Percentiles rank a stretch among this genome's conserved stretches.
These are phyloP conservation scores for Aspergillus carlsbadensis DNA, from an alignment of 495 filamentous ascomycete genomes.

Conservation along the genomic window DNA sequence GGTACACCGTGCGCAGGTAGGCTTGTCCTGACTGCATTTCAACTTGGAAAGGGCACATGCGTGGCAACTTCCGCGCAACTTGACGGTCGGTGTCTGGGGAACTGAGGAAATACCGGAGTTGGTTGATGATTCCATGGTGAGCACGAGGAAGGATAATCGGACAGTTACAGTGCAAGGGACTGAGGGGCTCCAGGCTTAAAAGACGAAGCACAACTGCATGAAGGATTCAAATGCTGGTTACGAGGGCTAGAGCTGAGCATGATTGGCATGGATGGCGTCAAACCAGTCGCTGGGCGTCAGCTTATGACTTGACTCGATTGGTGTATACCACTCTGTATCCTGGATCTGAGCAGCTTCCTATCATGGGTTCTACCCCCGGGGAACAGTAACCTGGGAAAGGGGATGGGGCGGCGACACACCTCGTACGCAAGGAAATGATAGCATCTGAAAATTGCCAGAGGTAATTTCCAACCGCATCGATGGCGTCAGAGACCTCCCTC, in stretches of 20 bases:
- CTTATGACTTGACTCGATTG: background rate
- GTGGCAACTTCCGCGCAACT: slow-evolving; percentile 19
- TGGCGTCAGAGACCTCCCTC: too few relatives aligned
- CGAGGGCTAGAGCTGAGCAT: background rate
- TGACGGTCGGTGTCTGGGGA: slow-evolving; percentile 21
- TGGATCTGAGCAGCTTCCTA: background rate
- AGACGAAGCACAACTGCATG: background rate
- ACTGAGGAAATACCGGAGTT: background rate
- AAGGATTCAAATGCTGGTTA: background rate
- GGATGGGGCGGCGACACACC: too few relatives aligned
- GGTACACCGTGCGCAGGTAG: slow-evolving; percentile 54
- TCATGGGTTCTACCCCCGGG: background rate
- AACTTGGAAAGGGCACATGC: slow-evolving; percentile 29
- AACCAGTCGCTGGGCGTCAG: background rate
- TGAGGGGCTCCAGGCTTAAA: slow-evolving; percentile 1
- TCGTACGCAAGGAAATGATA: too few relatives aligned
- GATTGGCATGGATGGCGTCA: background rate
- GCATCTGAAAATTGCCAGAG: too few relatives aligned
- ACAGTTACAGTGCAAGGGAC: background rate
- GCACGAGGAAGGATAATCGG: background rate
- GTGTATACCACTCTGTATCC: background rate
- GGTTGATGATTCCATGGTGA: background rate
- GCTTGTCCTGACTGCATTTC: slow-evolving; percentile 60
- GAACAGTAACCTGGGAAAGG: too few relatives aligned
- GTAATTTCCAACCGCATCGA: too few relatives aligned